Evolutionary conservation across 2,329 filamentous ascomycete species (phyloP).

Genomic region (Fusarium sp.): DNA sequence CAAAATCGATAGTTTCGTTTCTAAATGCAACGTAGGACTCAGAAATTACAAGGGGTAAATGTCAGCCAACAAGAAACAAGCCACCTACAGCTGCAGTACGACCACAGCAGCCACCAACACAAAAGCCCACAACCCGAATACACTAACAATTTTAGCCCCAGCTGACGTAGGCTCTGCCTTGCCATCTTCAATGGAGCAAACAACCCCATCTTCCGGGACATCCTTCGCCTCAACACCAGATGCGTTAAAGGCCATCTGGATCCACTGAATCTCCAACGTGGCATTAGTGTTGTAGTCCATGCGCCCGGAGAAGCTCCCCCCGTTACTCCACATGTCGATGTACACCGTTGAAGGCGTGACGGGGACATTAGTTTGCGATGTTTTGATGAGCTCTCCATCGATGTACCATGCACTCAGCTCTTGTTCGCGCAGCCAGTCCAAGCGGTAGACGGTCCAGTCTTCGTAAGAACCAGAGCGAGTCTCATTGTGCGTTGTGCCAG

Average conservation of each 20-base stretch:
- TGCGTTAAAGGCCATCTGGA: slow-evolving; percentile 36
- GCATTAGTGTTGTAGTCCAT: slow-evolving; percentile 26
- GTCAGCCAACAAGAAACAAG: neutral
- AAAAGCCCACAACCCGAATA: neutral
- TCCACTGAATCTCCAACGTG: slow-evolving; percentile 34
- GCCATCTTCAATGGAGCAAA: slow-evolving; percentile 8
- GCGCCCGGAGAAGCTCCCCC: slow-evolving; percentile 29
- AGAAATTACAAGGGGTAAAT: neutral
- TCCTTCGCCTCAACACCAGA: slow-evolving; percentile 6
- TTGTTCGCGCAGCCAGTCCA: slow-evolving; percentile 28
- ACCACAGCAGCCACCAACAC: neutral
- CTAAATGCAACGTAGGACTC: neutral
- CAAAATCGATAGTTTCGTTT: neutral
- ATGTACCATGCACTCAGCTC: slow-evolving; percentile 3
- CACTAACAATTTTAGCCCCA: neutral
- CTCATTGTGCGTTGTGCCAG: slow-evolving; percentile 23
- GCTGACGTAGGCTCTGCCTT: slow-evolving; percentile 4
- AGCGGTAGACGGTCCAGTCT: slow-evolving; percentile 25
- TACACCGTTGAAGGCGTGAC: slow-evolving; percentile 23
- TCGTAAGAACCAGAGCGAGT: slow-evolving; percentile 1
- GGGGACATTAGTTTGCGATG: slow-evolving; percentile 26
- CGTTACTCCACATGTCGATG: slow-evolving; percentile 39
- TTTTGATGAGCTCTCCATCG: neutral
- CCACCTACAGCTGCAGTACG: slow-evolving; percentile 12
- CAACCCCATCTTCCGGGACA: neutral